Percentiles rank a stretch among this genome's conserved stretches.
Conservation (phyloP, 2,329 filamentous ascomycete genomes). For the Gliomastix tumulicola region DNA sequence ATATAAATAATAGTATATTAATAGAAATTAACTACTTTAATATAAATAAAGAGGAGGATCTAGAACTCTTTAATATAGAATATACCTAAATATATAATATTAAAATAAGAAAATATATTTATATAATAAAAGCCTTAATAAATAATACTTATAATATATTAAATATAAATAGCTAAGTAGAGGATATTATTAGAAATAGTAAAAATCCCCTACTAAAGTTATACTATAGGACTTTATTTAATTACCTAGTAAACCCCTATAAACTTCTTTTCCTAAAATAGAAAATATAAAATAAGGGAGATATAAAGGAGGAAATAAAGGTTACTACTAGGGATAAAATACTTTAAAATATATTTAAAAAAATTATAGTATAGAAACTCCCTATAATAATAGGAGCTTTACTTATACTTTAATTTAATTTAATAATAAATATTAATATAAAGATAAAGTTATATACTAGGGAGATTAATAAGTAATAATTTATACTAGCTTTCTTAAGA, state of each 20-base stretch:
- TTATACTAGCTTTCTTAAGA: too few species aligned
- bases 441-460: too few species aligned
- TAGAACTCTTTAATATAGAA: background rate
- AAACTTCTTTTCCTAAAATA: background rate
- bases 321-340: too few species aligned
- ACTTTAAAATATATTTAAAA: too few species aligned
- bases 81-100: slow-evolving; percentile 2
- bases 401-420: background rate
- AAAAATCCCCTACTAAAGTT: too few species aligned
- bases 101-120: background rate
- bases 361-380: background rate
- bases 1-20: too few species aligned
- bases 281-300: background rate
- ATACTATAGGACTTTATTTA: background rate
- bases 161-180: background rate
- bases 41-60: background rate
- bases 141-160: background rate
- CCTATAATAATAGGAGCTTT: background rate
- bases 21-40: background rate
- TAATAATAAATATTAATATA: background rate
- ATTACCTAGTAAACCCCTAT: background rate
- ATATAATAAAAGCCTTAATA: background rate
- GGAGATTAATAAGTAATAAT: background rate
- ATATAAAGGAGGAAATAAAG: too few species aligned
- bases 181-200: too few species aligned